Evolutionary conservation across 148 eudicot species (phyloP).

Genomic region (Vaccinium myrtillus): DNA sequence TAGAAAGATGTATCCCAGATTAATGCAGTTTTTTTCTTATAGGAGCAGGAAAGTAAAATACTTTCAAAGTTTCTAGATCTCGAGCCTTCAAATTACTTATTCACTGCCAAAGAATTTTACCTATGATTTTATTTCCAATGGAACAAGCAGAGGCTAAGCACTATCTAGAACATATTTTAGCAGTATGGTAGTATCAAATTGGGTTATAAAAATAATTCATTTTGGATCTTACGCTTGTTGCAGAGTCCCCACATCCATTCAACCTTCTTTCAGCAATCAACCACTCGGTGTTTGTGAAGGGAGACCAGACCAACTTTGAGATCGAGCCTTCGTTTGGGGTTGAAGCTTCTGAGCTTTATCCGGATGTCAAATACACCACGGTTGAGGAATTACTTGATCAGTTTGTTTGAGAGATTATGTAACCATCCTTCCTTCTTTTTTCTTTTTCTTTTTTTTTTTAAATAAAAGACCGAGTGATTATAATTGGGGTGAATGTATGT

Average conservation of each 20-base stretch:
- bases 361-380: conserved; percentile 69
- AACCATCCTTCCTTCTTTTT: background rate
- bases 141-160: background rate
- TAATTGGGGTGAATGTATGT: background rate
- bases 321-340: conserved; percentile 60
- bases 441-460: background rate
- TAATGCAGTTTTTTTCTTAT: background rate
- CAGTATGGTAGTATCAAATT: background rate
- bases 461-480: background rate
- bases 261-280: conserved; percentile 29
- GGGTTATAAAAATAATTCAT: background rate
- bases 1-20: background rate
- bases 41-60: background rate
- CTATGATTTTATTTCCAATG: background rate
- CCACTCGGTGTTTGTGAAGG: conserved; percentile 58
- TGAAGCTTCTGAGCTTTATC: conserved; percentile 75
- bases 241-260: background rate
- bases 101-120: background rate
- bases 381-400: conserved; percentile 52
- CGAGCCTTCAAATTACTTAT: background rate
- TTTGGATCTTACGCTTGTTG: background rate
- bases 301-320: conserved; percentile 53
- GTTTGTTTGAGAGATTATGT: conserved; percentile 28
- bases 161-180: background rate
- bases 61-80: background rate